Conservation (phyloP, 1,284 basidiomycete genomes). For the Rhodotorula sp. region DNA sequence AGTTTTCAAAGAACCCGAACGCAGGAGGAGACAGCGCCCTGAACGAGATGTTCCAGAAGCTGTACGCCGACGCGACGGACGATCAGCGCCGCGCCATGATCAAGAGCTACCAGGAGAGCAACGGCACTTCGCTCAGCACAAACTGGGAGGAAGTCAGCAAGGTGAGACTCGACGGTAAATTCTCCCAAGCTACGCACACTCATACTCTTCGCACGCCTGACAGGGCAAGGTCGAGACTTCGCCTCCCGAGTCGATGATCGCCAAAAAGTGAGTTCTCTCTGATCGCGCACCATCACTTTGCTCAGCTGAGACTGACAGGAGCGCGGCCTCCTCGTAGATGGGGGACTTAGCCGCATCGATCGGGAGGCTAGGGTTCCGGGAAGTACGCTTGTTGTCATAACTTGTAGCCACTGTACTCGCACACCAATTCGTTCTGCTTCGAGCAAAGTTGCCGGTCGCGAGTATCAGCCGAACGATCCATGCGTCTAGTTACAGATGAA, state of each 20-base stretch:
- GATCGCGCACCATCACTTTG: background rate
- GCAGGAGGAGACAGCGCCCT: slow-evolving; percentile 65
- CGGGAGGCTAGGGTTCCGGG: too few species aligned
- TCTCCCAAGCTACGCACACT: background rate
- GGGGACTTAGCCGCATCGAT: too few species aligned
- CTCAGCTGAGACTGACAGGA: too few species aligned
- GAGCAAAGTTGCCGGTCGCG: too few species aligned
- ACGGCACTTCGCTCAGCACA: slow-evolving; percentile 80
- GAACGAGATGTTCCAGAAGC: slow-evolving; percentile 54
- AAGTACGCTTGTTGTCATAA: too few species aligned
- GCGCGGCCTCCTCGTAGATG: too few species aligned
- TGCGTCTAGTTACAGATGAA: too few species aligned
- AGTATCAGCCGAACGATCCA: background rate
- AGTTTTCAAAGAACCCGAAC: slow-evolving; percentile 75
- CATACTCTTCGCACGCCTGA: background rate
- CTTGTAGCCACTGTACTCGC: background rate
- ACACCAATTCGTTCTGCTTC: background rate
- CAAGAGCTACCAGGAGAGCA: slow-evolving; percentile 72
- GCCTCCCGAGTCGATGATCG: slow-evolving; percentile 44
- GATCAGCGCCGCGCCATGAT: slow-evolving; percentile 90
- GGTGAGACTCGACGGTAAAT: slow-evolving; percentile 42
- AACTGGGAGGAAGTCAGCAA: slow-evolving; percentile 87
- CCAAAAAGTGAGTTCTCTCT: slow-evolving; percentile 36
- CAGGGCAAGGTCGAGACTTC: slow-evolving; percentile 38
- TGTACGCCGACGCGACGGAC: slow-evolving; percentile 75